phyloP scores from a whole-genome alignment of 225 moss, liverwort and hornwort genomes.

The Takakia lepidozioides region DNA sequence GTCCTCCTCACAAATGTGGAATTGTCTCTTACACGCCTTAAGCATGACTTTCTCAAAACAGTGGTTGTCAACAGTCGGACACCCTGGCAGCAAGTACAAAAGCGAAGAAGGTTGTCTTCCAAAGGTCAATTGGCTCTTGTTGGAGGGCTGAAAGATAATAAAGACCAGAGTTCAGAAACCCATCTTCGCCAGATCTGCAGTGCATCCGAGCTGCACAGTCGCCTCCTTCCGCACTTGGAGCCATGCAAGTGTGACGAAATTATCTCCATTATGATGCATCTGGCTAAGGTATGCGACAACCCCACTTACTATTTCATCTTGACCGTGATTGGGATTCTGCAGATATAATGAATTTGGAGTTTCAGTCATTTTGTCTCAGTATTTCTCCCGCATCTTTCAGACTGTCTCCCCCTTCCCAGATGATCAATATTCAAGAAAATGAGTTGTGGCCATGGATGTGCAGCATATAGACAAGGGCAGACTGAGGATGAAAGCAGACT shows the following conservation, averaged over 20 bases:
- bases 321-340: too few species aligned
- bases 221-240: constrained; percentile 44
- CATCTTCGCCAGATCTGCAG: constrained; percentile 48
- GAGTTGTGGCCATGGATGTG: too few species aligned
- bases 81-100: constrained; percentile 9
- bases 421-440: too few species aligned
- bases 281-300: constrained; percentile 77
- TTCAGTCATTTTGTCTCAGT: not conserved
- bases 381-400: too few species aligned
- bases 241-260: constrained; percentile 47
- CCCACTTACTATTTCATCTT: too few species aligned
- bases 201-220: constrained; percentile 41
- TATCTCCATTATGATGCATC: constrained; percentile 42
- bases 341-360: too few species aligned
- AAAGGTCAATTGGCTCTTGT: constrained; percentile 19
- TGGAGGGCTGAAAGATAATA: constrained; percentile 24
- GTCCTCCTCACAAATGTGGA: too few species aligned
- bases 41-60: too few species aligned
- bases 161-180: constrained; percentile 18
- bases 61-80: too few species aligned
- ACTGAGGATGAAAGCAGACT: constrained; percentile 71
- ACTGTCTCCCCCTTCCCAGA: too few species aligned
- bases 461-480: constrained; percentile 86
- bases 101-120: constrained; percentile 17
- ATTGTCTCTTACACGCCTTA: too few species aligned